Evolutionary conservation across 352 stramenopile species (phyloP).

Genomic region (Globisporangium irregulare): DNA sequence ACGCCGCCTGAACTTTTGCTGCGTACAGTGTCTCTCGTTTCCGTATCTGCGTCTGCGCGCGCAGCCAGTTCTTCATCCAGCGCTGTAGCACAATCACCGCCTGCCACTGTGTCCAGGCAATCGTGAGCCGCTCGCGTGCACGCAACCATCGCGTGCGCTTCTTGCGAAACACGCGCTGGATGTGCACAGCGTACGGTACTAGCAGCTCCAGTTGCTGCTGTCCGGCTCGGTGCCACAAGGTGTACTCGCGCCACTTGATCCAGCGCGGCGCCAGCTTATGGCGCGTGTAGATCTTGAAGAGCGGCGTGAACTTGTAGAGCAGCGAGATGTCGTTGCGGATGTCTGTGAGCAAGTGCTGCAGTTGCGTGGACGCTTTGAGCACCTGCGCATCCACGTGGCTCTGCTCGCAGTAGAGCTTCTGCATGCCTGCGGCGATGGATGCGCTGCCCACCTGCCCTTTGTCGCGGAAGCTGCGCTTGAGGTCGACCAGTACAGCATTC

Average conservation of each 20-base stretch:
- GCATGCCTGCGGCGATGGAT: slow-evolving; percentile 21
- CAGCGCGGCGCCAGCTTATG: slow-evolving; percentile 37
- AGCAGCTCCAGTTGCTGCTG: slow-evolving; percentile 33
- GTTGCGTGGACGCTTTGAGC: slow-evolving; percentile 20
- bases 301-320: slow-evolving; percentile 59
- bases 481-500: slow-evolving; percentile 8
- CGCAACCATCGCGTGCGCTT: slow-evolving; percentile 34
- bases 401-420: slow-evolving; percentile 35
- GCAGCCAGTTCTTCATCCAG: slow-evolving; percentile 27
- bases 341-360: slow-evolving; percentile 37
- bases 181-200: slow-evolving; percentile 45
- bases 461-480: slow-evolving; percentile 15
- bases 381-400: slow-evolving; percentile 25
- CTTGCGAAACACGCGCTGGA: slow-evolving; percentile 55
- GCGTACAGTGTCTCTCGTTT: slow-evolving; percentile 24
- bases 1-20: slow-evolving; percentile 40
- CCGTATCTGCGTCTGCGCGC: slow-evolving; percentile 16
- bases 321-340: slow-evolving; percentile 41
- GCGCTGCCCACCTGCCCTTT: slow-evolving; percentile 22
- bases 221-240: slow-evolving; percentile 43
- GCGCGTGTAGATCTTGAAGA: slow-evolving; percentile 53
- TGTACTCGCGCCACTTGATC: slow-evolving; percentile 37
- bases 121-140: slow-evolving; percentile 28
- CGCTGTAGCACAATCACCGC: slow-evolving; percentile 35
- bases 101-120: slow-evolving; percentile 37